These are phyloP conservation scores for Spergularia bocconei DNA, from an alignment of 148 eudicot genomes.

Conservation along the genomic window DNA sequence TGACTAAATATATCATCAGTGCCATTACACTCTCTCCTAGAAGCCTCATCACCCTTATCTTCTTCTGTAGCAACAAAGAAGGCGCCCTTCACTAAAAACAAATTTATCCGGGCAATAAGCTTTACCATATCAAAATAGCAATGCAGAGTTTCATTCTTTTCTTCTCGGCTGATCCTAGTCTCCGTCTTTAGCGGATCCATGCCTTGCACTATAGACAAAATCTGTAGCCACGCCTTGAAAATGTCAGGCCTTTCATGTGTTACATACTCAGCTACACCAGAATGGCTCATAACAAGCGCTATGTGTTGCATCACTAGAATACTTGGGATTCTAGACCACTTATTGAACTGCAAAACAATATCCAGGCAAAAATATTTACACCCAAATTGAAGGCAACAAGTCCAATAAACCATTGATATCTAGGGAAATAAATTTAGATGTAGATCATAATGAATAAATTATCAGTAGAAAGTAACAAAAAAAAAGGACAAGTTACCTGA, in stretches of 20 bases:
- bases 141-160: slow-evolving; percentile 69
- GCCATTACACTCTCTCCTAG: background rate
- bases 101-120: slow-evolving; percentile 64
- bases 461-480: background rate
- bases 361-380: background rate
- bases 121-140: slow-evolving; percentile 71
- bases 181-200: slow-evolving; percentile 86
- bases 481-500: slow-evolving; percentile 47
- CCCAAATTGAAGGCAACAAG: background rate
- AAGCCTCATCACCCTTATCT: slow-evolving; percentile 24
- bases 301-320: slow-evolving; percentile 84
- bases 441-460: no score
- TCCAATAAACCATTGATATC: background rate
- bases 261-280: slow-evolving; percentile 64
- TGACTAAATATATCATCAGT: slow-evolving; percentile 53
- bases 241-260: slow-evolving; percentile 60
- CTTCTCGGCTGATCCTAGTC: slow-evolving; percentile 81
- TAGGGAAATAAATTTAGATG: background rate
- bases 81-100: slow-evolving; percentile 71
- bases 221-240: slow-evolving; percentile 62
- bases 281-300: slow-evolving; percentile 84
- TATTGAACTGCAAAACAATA: slow-evolving; percentile 58
- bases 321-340: slow-evolving; percentile 65
- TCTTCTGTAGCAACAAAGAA: slow-evolving; percentile 40
- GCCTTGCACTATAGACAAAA: slow-evolving; percentile 84